Base-by-base conservation (phyloP, 495 filamentous ascomycete species). In the Penicillium alfredii region DNA sequence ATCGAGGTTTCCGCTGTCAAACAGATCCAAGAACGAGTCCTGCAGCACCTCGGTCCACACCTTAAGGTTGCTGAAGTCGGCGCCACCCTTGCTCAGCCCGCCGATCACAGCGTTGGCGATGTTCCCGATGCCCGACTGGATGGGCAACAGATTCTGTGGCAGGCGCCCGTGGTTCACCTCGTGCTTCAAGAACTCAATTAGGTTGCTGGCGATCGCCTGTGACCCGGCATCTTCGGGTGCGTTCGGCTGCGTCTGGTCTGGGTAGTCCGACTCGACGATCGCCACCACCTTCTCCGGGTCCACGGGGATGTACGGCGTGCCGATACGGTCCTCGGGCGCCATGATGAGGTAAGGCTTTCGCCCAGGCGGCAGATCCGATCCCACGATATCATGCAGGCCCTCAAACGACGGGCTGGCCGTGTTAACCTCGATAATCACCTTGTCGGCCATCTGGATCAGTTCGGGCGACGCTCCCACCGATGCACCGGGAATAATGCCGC, bases 41-140 rank as follows among this genome's bases (percentile, higher is more conserved):
- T 94, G 88, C 42, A 94, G 78, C 22, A 94, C 88, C 58, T 94
- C 88, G 33, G 88, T 94, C 88, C 88, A 94, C 10, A 94, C 88
- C 51, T 81, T 86, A 27, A 94, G 76, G 66, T 93, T 82, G 32
- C 74, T 73, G 75, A 94, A 94, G 55, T 89, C 83, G 35, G 84
- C 85, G 19, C 69, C 70, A 30, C 72, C 74, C 49, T 84, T 77
- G 49, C 80, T 75, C 23, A 94, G 78, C 4, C 88, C 88, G 34
- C 88, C 86, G 43, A 94, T 76, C 37, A 94, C 88, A 16, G 88
- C 88, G 54, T 94, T 94, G 63, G 88, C 88, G 51, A 94, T 94
- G 68, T 94, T 94, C 33, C 88, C 88, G 41, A 94, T 94, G 21
- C 88, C 88, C 12, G 82, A 87, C 52, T 94, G 88, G 38, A 94